A percentile compares a stretch with the other conserved stretches of the same genome.
Evolutionary conservation across 306 rosid species (phyloP).

Genomic region (Gastrolobium bilobum): DNA sequence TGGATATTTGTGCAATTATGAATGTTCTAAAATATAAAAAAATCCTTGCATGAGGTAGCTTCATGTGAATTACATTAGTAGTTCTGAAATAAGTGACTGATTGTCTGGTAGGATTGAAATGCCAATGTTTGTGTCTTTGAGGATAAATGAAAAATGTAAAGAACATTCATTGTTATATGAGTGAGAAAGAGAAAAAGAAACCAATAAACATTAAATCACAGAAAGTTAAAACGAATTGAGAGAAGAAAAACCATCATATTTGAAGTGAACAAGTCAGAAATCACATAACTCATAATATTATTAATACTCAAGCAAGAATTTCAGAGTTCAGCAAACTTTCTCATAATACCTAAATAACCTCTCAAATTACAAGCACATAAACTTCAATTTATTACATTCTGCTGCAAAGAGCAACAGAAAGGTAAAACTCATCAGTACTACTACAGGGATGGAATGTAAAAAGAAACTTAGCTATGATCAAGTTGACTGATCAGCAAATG

Average conservation of each 20-base stretch:
- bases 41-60: background rate
- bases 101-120: background rate
- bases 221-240: background rate
- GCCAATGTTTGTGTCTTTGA: background rate
- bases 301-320: background rate
- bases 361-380: constrained; percentile 28
- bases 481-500: constrained; percentile 19
- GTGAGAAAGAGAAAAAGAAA: background rate
- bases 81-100: background rate
- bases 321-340: constrained; percentile 14
- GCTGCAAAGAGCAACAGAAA: constrained; percentile 10
- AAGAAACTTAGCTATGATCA: constrained; percentile 33
- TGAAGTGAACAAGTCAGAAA: background rate
- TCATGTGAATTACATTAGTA: background rate
- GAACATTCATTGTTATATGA: background rate
- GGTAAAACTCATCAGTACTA: constrained; percentile 40
- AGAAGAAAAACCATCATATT: background rate
- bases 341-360: constrained; percentile 14
- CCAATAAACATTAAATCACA: background rate
- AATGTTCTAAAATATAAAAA: background rate
- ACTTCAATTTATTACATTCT: constrained; percentile 37
- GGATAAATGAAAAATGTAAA: background rate
- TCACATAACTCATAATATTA: constrained; percentile 9
- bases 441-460: constrained; percentile 16
- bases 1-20: background rate